Percentiles rank a stretch among this genome's conserved stretches.
phyloP scores from a whole-genome alignment of 495 filamentous ascomycete genomes.

The Paragyromitra xinjiangensis region DNA sequence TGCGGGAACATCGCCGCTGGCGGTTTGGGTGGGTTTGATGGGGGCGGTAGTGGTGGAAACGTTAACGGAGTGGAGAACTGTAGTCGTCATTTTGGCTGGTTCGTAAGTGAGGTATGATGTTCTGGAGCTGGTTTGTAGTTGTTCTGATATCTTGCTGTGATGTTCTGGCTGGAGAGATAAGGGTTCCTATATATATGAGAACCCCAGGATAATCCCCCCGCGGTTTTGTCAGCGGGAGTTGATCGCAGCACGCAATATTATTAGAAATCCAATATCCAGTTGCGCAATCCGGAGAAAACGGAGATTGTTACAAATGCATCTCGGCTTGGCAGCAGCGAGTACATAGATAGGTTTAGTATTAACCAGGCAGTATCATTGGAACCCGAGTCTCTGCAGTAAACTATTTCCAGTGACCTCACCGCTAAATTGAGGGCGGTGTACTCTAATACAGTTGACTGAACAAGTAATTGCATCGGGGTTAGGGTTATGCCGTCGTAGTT shows the following conservation, averaged over 20 bases:
- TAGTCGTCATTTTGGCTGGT: slow-evolving; percentile 9
- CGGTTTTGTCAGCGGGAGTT: slow-evolving; percentile 6
- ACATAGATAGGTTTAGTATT: background rate
- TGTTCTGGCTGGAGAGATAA: background rate
- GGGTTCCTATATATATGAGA: background rate
- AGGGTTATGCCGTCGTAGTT: background rate
- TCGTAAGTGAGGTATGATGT: background rate
- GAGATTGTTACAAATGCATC: slow-evolving; percentile 11
- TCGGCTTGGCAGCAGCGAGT: background rate
- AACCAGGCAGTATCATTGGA: too few relatives aligned
- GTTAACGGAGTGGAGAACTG: slow-evolving; percentile 5
- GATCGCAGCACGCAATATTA: slow-evolving; percentile 36
- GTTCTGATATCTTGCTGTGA: background rate
- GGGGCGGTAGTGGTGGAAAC: background rate
- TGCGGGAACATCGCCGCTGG: slow-evolving; percentile 70
- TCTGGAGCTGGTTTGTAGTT: background rate
- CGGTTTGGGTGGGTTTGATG: slow-evolving; percentile 48
- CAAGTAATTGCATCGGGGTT: background rate
- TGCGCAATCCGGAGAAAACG: slow-evolving; percentile 31
- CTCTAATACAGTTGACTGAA: background rate
- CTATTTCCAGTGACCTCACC: too few relatives aligned
- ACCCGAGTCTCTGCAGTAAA: too few relatives aligned
- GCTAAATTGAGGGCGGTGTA: too few relatives aligned
- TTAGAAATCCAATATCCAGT: slow-evolving; percentile 28
- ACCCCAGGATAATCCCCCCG: background rate